Evolutionary conservation across 805 yeast species (phyloP).

Genomic region (Candida nonsorbophila): DNA sequence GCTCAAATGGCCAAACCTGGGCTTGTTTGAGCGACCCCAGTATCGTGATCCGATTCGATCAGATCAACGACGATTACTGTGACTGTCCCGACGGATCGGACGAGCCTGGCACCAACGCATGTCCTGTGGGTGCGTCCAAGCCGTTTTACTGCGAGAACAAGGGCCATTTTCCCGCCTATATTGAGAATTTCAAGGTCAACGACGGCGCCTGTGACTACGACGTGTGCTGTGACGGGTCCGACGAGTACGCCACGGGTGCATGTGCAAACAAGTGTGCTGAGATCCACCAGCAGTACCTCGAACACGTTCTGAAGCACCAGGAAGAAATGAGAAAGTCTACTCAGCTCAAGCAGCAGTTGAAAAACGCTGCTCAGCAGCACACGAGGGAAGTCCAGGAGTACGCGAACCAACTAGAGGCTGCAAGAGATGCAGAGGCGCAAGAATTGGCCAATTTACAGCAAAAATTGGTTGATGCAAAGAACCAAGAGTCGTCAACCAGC

Average conservation of each 20-base stretch:
- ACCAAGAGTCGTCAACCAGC: too few species aligned
- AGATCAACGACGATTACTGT: slow-evolving; percentile 84
- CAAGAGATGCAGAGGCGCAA: too few species aligned
- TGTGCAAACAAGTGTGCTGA: slow-evolving; percentile 57
- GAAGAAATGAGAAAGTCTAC: too few species aligned
- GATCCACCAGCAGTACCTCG: slow-evolving; percentile 35
- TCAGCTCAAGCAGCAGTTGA: too few species aligned
- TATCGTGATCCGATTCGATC: slow-evolving; percentile 52
- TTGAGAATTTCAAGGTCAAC: slow-evolving; percentile 65
- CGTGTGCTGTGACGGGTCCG: slow-evolving; percentile 90
- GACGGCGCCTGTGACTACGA: slow-evolving; percentile 93
- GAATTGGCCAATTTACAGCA: too few species aligned
- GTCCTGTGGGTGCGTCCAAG: slow-evolving; percentile 26
- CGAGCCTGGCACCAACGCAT: slow-evolving; percentile 93
- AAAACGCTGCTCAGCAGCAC: too few species aligned
- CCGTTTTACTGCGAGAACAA: slow-evolving; percentile 72
- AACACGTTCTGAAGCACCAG: too few species aligned
- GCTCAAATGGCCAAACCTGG: slow-evolving; percentile 47
- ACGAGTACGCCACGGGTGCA: slow-evolving; percentile 48
- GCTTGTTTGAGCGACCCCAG: slow-evolving; percentile 64
- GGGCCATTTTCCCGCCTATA: slow-evolving; percentile 58
- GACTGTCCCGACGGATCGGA: slow-evolving; percentile 98
- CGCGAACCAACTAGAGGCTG: too few species aligned
- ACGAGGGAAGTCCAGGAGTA: too few species aligned
- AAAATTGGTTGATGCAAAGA: too few species aligned